Evolutionary conservation across 176 grass and related monocot genomes (phyloP).

Genomic region (Puya raimondii): DNA sequence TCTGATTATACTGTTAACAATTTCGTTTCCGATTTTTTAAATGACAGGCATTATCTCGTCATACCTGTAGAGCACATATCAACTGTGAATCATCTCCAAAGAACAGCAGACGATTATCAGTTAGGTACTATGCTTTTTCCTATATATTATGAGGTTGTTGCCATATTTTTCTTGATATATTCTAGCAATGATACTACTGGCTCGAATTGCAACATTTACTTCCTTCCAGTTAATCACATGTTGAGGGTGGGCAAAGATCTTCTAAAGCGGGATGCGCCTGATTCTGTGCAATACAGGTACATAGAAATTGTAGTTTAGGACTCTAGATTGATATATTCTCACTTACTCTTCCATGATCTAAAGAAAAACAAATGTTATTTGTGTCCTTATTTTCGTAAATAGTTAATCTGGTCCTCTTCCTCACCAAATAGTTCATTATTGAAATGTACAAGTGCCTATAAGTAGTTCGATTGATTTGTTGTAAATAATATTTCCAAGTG

Average conservation of each 20-base stretch:
- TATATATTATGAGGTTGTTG: neutral
- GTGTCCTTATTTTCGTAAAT: no score
- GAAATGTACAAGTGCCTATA: no score
- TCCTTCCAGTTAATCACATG: conserved; percentile 76
- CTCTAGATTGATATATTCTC: neutral
- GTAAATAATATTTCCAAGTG: no score
- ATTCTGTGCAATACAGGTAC: conserved; percentile 69
- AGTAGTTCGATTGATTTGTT: no score
- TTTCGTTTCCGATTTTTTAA: neutral
- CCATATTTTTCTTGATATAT: neutral
- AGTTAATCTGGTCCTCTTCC: no score
- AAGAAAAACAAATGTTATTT: neutral
- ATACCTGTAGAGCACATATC: conserved; percentile 77
- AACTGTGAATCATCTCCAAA: conserved; percentile 52
- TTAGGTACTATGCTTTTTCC: conserved; percentile 42
- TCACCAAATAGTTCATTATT: no score
- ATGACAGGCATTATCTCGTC: conserved; percentile 83
- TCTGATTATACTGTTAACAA: neutral
- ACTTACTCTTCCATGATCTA: neutral
- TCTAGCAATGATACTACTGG: neutral
- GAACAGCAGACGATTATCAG: conserved; percentile 48
- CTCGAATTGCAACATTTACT: conserved; percentile 7
- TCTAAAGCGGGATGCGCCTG: conserved; percentile 58
- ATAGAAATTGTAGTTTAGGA: neutral
- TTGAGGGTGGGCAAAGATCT: conserved; percentile 74